Base-by-base conservation (phyloP, 768 basidiomycete genomes). In the Phanerochaete sordida region DNA sequence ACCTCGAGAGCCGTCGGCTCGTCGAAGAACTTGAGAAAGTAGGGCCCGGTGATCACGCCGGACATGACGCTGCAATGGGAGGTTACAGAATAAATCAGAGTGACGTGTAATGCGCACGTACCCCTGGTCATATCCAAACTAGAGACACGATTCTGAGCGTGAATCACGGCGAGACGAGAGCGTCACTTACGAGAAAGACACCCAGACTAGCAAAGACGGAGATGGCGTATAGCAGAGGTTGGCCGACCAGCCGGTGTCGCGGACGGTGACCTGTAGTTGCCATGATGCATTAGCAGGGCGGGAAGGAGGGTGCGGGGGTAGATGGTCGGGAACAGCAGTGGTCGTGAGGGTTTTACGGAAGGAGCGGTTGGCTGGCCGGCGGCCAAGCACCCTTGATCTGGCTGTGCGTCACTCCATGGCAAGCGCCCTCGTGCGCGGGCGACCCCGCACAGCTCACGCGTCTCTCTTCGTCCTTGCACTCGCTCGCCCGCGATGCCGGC, bases 41-140 rank as follows among this genome's bases (percentile, higher is more conserved):
- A 82, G 23, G 88, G 88, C 0, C 89, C 89, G 27, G 88, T 97
- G 73, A 98, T 95, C 64, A 97, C 86, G 28, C 94, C 94, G 64
- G 87, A 89, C 88, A 93, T 93, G 71, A 93, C 91, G 61, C 91
- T 92, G 68, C 23, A 23, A 5, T 53, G 33, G 31, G 8, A 37
- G 12, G 21, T 28, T 39, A 65, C n/a, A n/a, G n/a, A n/a, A n/a
- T n/a, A n/a, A n/a, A n/a, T n/a, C n/a, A n/a, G n/a, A n/a, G n/a
- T n/a, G n/a, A n/a, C n/a, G n/a, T n/a, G n/a, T n/a, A 26, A 21
- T 44, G 13, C 44, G 45, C 11, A 65, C 73, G 54, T 68, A 91
- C 91, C 91, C 91, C 80, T 93, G 91, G 74, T 91, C 90, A 81
- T 91, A 91, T 57, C 90, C 90, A 71, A 91, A 90, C 88, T 91